Evolutionary conservation across 129 eudicot species (phyloP), one percentile per base, ranked within the genome.

Genomic region (Escallonia rubra): DNA sequence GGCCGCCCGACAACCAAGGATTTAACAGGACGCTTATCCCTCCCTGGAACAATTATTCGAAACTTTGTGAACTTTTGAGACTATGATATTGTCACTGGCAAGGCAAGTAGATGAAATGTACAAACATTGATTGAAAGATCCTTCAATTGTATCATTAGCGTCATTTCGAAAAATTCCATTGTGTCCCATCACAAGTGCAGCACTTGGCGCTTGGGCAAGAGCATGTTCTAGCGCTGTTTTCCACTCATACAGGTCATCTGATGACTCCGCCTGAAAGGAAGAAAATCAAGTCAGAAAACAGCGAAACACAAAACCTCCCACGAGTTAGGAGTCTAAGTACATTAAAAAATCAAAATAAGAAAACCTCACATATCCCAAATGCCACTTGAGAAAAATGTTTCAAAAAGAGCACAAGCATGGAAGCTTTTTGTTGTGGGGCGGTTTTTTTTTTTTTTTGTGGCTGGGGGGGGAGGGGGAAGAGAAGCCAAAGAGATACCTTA

Each of bases 1-100:
- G 99, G 99, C 54, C 99, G 81, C 77, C 99, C 99, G 74, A 94
- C 96, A 77, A 94, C 99, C 72, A 90, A 77, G 49, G 99, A 94
- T 70, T 89, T 94, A 64, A 85, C 78, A n/a, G 93, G 89, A 8
- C 84, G 90, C 66, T 86, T 89, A 52, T 90, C 95, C 76, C 93
- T 90, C 96, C 96, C 97, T 85, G 74, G 10, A 67, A 34, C 47
- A 59, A 78, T 63, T 43, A 72, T 39, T 12, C 9, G 2, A 51
- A 39, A 54, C 13, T 12, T 61, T 44, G 38, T 70, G 13, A 75
- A 11, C 48, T 52, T 66, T 14, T 16, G 4, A 5, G 9, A 14
- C 54, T 5, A 40, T 51, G 42, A 58, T 23, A 23, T 23, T 23
- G 34, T 23, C 34, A 23, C 34, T 23, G 34, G 10, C 8, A 4